Conservation (phyloP, 495 filamentous ascomycete genomes). For the Penicillium dipodomyicola region DNA sequence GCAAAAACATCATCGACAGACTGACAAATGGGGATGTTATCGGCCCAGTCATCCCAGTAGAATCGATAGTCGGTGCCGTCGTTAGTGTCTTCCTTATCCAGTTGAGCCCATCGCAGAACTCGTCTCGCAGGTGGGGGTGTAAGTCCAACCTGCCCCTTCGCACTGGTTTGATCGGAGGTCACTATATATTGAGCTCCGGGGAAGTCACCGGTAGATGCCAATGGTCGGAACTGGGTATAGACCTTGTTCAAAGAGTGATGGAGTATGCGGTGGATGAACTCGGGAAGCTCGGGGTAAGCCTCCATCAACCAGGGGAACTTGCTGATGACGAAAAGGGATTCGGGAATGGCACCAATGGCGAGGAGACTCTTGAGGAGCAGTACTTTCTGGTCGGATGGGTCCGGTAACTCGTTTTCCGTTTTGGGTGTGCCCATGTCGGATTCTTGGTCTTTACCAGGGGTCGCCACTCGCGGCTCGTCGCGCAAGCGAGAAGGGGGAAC, state of each 20-base stretch:
- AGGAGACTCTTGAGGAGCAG: constrained; percentile 79
- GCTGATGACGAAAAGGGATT: constrained; percentile 88
- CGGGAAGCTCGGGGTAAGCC: constrained; percentile 70
- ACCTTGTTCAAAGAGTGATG: constrained; percentile 73
- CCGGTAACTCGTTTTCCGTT: constrained; percentile 60
- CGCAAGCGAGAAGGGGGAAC: constrained; percentile 49
- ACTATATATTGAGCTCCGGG: constrained; percentile 49
- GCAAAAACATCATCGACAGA: constrained; percentile 85
- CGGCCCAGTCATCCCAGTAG: constrained; percentile 97
- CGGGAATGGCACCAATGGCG: constrained; percentile 87
- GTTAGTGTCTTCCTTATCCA: constrained; percentile 69
- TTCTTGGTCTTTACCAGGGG: constrained; percentile 52
- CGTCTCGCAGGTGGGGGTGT: constrained; percentile 55
- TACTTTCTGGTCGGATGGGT: constrained; percentile 88
- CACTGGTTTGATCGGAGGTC: constrained; percentile 58
- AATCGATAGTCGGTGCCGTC: constrained; percentile 79
- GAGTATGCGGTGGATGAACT: constrained; percentile 79
- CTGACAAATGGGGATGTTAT: constrained; percentile 88
- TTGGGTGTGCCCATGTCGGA: constrained; percentile 46
- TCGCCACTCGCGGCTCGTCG: constrained; percentile 44
- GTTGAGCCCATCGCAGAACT: constrained; percentile 70
- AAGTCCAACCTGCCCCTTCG: constrained; percentile 65
- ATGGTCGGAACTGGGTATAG: constrained; percentile 53
- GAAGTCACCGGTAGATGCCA: constrained; percentile 38
- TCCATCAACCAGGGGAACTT: constrained; percentile 89